Base-by-base conservation (phyloP, 495 filamentous ascomycete genomes). In the Lophiotrema nucula region DNA sequence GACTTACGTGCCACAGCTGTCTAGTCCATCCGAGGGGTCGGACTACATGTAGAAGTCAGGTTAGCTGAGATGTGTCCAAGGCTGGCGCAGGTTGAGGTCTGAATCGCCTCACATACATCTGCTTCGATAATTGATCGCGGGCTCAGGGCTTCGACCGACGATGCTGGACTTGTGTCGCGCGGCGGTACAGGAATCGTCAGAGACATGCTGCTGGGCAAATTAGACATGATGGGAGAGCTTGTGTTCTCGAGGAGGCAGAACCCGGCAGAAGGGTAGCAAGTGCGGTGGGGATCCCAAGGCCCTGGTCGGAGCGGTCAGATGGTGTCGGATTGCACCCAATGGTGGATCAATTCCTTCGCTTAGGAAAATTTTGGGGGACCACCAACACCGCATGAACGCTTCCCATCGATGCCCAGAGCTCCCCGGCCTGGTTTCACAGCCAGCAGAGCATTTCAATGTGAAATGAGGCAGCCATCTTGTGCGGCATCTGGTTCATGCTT, bases 1-100 rank as follows among this genome's bases (percentile, higher is more conserved):
- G 51, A 64, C 65, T 16, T 53, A 67, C 64, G 64, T 63, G 59
- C 43, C 45, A 63, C 56, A 63, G 53, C 64, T 67, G 15, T 64
- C 50, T n/a, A 37, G 23, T 13, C 53, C 51, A 39, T 67, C 64
- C 51, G 64, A 63, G 41, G 54, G 58, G 41, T 63, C 58, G 44
- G 64, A 67, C 64, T 67, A 35, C 53, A 53, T 12, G 48, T 11
- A n/a, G 39, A 47, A 18, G 38, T 19, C 38, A 23, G 37, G 59
- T 62, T 58, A 67, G 64, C 53, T 56, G 50, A 22, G 26, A 28
- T n/a, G 5, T 26, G 22, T 28, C 19, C 11, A 43, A 21, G 39
- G 39, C 19, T 43, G 39, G 39, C 18, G 53, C 25, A 26, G 42
- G 4, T 35, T 16, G 24, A n/a, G 26, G 13, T 16, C 8, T 38